These are phyloP conservation scores for Beta lomatogona DNA, from an alignment of 179 eudicot genomes.

Conservation along the genomic window DNA sequence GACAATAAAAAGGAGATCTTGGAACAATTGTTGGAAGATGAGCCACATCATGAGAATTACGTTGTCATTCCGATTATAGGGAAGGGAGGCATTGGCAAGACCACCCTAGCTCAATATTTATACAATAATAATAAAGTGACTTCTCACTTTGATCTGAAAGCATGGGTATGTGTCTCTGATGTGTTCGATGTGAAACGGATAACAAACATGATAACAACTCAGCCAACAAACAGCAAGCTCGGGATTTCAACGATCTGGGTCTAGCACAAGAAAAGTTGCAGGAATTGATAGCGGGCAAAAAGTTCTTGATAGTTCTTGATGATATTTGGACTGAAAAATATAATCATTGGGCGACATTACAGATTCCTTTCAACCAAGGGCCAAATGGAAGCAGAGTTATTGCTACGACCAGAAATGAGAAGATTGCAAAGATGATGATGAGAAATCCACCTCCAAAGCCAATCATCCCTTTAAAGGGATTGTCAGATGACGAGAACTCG, in stretches of 20 bases:
- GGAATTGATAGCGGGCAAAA: background rate
- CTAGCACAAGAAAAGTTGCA: background rate
- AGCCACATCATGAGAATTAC: background rate
- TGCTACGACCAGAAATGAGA: background rate
- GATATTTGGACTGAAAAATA: background rate
- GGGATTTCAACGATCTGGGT: background rate
- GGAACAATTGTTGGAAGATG: no score
- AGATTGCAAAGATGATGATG: background rate
- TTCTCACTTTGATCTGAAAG: background rate
- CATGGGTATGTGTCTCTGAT: constrained; percentile 6
- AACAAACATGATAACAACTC: background rate
- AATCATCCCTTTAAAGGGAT: background rate
- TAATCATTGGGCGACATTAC: background rate
- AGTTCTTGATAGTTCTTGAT: constrained; percentile 15
- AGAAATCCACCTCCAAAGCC: background rate
- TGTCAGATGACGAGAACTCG: background rate
- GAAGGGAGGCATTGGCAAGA: background rate
- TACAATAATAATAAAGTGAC: background rate
- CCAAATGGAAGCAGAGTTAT: constrained; percentile 8
- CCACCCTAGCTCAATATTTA: background rate
- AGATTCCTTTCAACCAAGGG: background rate
- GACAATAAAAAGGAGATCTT: no score
- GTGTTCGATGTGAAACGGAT: background rate
- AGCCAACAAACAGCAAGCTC: no score
- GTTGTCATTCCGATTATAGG: background rate